A percentile compares a stretch with the other conserved stretches of the same genome.
Conservation (phyloP, 2,329 filamentous ascomycete genomes). For the Nigrograna mackinnonii region DNA sequence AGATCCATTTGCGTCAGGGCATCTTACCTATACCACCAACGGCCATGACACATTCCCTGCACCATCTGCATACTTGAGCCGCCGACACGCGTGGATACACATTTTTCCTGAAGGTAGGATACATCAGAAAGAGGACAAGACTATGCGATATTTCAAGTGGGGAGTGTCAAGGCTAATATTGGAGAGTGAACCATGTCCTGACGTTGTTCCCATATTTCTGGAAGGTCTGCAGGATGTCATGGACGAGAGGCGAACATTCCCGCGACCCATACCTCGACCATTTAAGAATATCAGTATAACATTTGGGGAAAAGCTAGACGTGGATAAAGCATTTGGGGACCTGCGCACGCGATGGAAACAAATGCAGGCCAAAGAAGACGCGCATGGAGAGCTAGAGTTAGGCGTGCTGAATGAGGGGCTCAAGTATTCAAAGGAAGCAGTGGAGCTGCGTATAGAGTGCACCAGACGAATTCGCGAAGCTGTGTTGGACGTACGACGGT, state of each 20-base stretch:
- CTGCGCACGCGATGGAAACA: slow-evolving; percentile 74
- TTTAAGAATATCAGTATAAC: slow-evolving; percentile 72
- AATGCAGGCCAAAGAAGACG: slow-evolving; percentile 60
- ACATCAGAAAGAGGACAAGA: slow-evolving; percentile 78
- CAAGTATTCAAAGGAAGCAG: slow-evolving; percentile 73
- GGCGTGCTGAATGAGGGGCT: slow-evolving; percentile 69
- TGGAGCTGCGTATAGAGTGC: slow-evolving; percentile 77
- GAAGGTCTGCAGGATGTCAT: slow-evolving; percentile 88
- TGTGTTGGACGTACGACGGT: slow-evolving; percentile 75
- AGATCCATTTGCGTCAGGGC: slow-evolving; percentile 60
- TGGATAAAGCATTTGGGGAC: slow-evolving; percentile 76
- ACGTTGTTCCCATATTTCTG: slow-evolving; percentile 92
- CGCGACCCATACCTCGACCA: slow-evolving; percentile 77
- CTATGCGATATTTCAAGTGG: slow-evolving; percentile 98
- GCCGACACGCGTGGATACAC: slow-evolving; percentile 84
- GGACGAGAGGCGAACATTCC: slow-evolving; percentile 79
- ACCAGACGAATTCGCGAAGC: slow-evolving; percentile 77
- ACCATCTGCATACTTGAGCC: slow-evolving; percentile 70
- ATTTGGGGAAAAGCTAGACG: slow-evolving; percentile 79
- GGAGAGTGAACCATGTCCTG: slow-evolving; percentile 83
- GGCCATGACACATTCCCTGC: slow-evolving; percentile 68
- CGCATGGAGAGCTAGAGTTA: slow-evolving; percentile 46
- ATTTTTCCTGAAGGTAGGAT: slow-evolving; percentile 96
- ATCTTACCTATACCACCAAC: slow-evolving; percentile 67
- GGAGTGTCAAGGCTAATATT: slow-evolving; percentile 89